Conservation (phyloP, 129 eudicot genomes). For the Solidago caesia region DNA sequence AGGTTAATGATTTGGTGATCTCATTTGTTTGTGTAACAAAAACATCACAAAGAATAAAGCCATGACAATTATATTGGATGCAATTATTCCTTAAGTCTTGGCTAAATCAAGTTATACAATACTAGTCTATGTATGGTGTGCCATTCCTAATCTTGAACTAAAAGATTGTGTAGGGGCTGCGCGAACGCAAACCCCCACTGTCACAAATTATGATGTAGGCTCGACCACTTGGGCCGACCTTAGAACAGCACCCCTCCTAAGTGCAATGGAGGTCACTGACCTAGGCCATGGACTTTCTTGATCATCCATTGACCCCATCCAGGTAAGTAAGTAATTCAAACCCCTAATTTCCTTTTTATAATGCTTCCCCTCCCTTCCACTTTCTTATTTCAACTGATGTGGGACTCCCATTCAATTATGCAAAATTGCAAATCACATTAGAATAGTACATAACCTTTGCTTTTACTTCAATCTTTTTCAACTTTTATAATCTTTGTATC, state of each 20-base stretch:
- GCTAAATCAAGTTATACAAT: too few species aligned
- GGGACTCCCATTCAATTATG: neutral
- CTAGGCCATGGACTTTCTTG: conserved; percentile 39
- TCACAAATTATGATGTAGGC: conserved; percentile 59
- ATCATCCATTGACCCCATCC: conserved; percentile 46
- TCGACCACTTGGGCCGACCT: conserved; percentile 40
- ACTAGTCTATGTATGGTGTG: too few species aligned
- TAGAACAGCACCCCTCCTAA: conserved; percentile 30
- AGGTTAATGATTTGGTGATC: too few species aligned
- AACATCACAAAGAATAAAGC: too few species aligned
- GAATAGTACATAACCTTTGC: too few species aligned
- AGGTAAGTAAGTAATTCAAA: conserved; percentile 21
- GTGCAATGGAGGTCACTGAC: conserved; percentile 42
- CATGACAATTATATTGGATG: too few species aligned
- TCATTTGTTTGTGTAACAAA: too few species aligned
- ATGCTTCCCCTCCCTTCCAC: neutral
- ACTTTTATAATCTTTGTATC: too few species aligned
- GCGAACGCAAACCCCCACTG: conserved; percentile 59
- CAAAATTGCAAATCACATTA: too few species aligned
- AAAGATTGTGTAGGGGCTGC: neutral
- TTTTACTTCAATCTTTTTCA: too few species aligned
- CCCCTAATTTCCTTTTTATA: conserved; percentile 14
- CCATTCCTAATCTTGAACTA: too few species aligned
- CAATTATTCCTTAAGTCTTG: too few species aligned
- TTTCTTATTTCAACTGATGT: conserved; percentile 9